Conservation (phyloP, 805 yeast species). For the Wickerhamiella vanderwaltii region DNA sequence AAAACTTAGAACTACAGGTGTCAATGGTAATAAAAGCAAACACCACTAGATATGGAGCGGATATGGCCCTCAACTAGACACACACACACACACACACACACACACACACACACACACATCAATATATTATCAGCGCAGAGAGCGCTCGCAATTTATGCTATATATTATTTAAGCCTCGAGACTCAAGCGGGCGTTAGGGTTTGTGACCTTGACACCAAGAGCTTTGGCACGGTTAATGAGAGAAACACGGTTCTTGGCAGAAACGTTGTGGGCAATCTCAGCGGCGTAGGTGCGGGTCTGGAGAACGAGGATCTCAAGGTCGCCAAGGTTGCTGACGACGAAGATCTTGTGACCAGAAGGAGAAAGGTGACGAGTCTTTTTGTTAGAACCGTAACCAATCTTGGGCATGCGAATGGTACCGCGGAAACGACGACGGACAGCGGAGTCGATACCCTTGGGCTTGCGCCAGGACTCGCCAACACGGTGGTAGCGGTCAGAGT, state of each 20-base stretch:
- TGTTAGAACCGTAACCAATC: conserved; percentile 99
- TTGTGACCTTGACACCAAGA: conserved; percentile 97
- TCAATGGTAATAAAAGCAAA: too few species aligned
- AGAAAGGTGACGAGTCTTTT: conserved; percentile 87
- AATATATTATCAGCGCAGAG: too few species aligned
- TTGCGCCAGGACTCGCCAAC: conserved; percentile 99
- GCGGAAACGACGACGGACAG: conserved; percentile 98
- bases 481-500: conserved; percentile 98
- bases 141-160: too few species aligned
- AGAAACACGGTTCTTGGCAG: conserved; percentile 96
- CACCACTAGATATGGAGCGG: too few species aligned
- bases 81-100: too few species aligned
- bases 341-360: conserved; percentile 98
- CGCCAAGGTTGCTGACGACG: conserved; percentile 84
- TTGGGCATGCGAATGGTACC: conserved; percentile 98
- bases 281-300: conserved; percentile 99
- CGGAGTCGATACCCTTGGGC: conserved; percentile 99
- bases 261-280: conserved; percentile 97
- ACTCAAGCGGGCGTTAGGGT: conserved; percentile 97
- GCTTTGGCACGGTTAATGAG: conserved; percentile 95
- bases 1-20: too few species aligned
- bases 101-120: too few species aligned
- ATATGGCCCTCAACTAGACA: too few species aligned
- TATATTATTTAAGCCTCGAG: conserved; percentile 95
- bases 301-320: conserved; percentile 87